Percentiles rank a stretch among this genome's conserved stretches.
Evolutionary conservation across 495 filamentous ascomycete genomes (phyloP).

Genomic region (Annulohypoxylon maeteangense): DNA sequence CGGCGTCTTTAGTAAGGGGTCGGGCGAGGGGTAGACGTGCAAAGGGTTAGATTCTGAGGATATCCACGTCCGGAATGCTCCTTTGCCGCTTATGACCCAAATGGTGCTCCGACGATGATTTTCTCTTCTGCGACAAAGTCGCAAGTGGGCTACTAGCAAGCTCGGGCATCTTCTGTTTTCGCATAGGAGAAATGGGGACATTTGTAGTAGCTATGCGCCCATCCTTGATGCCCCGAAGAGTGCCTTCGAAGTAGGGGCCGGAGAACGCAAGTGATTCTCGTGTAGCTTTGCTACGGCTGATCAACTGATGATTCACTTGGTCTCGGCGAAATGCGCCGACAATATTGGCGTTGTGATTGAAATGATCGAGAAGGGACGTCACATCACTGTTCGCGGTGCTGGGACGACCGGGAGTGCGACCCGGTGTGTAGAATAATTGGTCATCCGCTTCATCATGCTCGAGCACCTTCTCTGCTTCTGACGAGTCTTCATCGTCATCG

Average conservation of each 20-base stretch:
- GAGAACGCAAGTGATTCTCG: slow-evolving; percentile 65
- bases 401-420: slow-evolving; percentile 62
- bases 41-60: slow-evolving; percentile 36
- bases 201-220: slow-evolving; percentile 64
- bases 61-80: slow-evolving; percentile 58
- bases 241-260: slow-evolving; percentile 60
- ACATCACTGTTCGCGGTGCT: slow-evolving; percentile 65
- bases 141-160: slow-evolving; percentile 55
- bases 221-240: slow-evolving; percentile 65
- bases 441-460: slow-evolving; percentile 56
- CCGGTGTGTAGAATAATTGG: slow-evolving; percentile 62
- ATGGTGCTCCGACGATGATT: slow-evolving; percentile 53
- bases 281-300: slow-evolving; percentile 67
- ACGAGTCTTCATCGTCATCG: slow-evolving; percentile 56
- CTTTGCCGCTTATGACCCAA: slow-evolving; percentile 61
- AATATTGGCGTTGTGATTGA: slow-evolving; percentile 69
- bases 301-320: slow-evolving; percentile 76
- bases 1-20: slow-evolving; percentile 36
- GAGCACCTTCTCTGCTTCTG: slow-evolving; percentile 64
- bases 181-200: slow-evolving; percentile 64
- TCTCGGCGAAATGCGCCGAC: slow-evolving; percentile 84
- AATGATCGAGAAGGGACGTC: slow-evolving; percentile 67
- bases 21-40: slow-evolving; percentile 16
- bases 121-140: slow-evolving; percentile 59
- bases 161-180: slow-evolving; percentile 58